Conservation (phyloP, 2,329 filamentous ascomycete species). For the Pseudopyricularia cyperi region DNA sequence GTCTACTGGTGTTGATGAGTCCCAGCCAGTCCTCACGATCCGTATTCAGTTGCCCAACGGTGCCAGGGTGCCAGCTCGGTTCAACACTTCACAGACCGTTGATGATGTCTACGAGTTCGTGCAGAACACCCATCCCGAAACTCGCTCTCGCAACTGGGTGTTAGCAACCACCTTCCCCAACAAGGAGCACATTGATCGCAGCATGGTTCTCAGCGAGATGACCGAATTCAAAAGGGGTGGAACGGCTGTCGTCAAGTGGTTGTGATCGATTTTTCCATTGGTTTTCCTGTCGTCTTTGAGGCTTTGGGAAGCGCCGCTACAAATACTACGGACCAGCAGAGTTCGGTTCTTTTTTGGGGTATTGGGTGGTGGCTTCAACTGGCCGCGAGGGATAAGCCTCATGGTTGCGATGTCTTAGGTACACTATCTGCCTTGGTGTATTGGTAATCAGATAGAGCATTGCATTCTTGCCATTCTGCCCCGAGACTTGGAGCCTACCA, state of each 20-base stretch:
- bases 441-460: not conserved
- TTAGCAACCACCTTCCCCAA: constrained; percentile 74
- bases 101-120: constrained; percentile 69
- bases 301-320: not conserved
- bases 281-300: not conserved
- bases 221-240: constrained; percentile 53
- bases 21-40: constrained; percentile 54
- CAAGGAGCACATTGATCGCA: constrained; percentile 63
- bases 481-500: not conserved
- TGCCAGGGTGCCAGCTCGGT: constrained; percentile 62
- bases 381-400: not conserved
- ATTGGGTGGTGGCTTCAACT: too few species aligned
- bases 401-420: not conserved
- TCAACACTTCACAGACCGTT: constrained; percentile 69
- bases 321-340: too few species aligned
- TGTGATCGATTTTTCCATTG: constrained; percentile 10
- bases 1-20: constrained; percentile 40
- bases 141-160: constrained; percentile 50
- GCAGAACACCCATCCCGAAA: constrained; percentile 45
- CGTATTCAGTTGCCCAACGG: constrained; percentile 71
- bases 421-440: not conserved
- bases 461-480: not conserved
- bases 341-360: too few species aligned
- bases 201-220: constrained; percentile 43
- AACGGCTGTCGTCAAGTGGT: constrained; percentile 51